Conservation (phyloP, 306 rosid species). For the Vachellia collinsii region DNA sequence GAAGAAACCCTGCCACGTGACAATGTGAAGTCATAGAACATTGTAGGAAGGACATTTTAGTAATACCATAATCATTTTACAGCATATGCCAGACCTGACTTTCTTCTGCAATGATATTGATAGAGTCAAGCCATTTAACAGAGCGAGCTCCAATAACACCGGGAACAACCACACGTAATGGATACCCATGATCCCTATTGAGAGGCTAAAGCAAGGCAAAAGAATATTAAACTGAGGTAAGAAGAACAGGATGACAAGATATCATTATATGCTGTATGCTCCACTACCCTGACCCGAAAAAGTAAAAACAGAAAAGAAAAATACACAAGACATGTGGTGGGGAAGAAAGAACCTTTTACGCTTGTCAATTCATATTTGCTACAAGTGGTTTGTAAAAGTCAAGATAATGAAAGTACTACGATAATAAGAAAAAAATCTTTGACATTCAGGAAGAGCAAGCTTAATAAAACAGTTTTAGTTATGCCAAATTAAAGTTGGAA, state of each 20-base stretch:
- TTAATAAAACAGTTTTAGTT: background rate
- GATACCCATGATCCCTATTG: constrained; percentile 94
- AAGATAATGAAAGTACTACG: background rate
- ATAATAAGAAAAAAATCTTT: background rate
- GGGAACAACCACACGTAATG: constrained; percentile 83
- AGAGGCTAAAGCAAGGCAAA: constrained; percentile 59
- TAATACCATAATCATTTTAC: constrained; percentile 6
- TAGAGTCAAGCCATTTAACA: constrained; percentile 91
- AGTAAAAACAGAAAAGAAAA: background rate
- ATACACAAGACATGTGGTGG: background rate
- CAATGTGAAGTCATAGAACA: constrained; percentile 25
- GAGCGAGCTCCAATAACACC: constrained; percentile 98
- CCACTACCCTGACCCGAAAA: background rate
- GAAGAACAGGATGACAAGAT: background rate
- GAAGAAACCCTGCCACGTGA: constrained; percentile 80
- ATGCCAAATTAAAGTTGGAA: constrained; percentile 3
- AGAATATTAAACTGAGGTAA: constrained; percentile 24
- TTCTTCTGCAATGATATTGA: constrained; percentile 71
- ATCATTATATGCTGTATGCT: background rate
- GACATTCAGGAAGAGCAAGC: background rate
- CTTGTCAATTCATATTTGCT: background rate
- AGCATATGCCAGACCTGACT: constrained; percentile 71
- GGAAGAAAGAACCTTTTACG: background rate
- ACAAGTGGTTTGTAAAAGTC: background rate
- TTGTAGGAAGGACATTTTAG: constrained; percentile 22